Percentiles rank a stretch among this genome's conserved stretches.
Conservation (phyloP, 345 rosid species). For the Ceriops zippeliana region DNA sequence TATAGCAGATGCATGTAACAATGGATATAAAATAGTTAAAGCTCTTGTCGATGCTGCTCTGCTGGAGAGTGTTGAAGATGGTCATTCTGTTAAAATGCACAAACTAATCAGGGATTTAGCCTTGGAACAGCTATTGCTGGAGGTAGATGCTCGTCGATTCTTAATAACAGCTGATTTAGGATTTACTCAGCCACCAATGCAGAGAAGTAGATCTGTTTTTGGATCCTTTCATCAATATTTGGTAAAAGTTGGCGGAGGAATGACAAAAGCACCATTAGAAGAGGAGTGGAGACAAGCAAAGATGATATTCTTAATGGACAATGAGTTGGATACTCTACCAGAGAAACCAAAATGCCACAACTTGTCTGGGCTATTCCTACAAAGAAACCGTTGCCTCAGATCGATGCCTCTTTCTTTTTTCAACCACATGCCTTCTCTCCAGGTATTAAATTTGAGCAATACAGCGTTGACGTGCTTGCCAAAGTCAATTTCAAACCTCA, state of each 20-base stretch:
- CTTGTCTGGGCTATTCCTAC: slow-evolving; percentile 10
- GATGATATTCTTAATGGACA: slow-evolving; percentile 17
- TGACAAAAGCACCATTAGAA: slow-evolving; percentile 4
- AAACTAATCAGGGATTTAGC: slow-evolving; percentile 14
- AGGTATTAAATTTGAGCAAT: slow-evolving; percentile 18
- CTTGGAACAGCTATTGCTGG: not conserved
- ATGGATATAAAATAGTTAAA: slow-evolving; percentile 8
- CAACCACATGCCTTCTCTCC: slow-evolving; percentile 14
- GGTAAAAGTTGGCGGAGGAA: slow-evolving; percentile 10
- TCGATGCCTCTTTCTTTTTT: slow-evolving; percentile 21
- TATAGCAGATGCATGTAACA: slow-evolving; percentile 3
- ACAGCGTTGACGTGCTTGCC: slow-evolving; percentile 25
- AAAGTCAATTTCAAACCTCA: slow-evolving; percentile 7
- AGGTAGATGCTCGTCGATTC: not conserved
- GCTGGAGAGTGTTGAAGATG: not conserved
- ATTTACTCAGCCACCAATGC: not conserved
- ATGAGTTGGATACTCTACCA: slow-evolving; percentile 14
- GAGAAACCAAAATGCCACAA: slow-evolving; percentile 11
- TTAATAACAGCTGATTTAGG: not conserved
- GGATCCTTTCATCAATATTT: not conserved
- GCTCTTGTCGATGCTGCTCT: slow-evolving; percentile 5
- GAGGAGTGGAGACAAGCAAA: slow-evolving; percentile 16
- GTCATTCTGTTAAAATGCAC: slow-evolving; percentile 17
- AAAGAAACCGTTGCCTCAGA: slow-evolving; percentile 19
- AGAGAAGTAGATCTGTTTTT: not conserved